Base-by-base conservation (phyloP, 192 early-diverging fungal genomes). In the Glomus cerebriforme region DNA sequence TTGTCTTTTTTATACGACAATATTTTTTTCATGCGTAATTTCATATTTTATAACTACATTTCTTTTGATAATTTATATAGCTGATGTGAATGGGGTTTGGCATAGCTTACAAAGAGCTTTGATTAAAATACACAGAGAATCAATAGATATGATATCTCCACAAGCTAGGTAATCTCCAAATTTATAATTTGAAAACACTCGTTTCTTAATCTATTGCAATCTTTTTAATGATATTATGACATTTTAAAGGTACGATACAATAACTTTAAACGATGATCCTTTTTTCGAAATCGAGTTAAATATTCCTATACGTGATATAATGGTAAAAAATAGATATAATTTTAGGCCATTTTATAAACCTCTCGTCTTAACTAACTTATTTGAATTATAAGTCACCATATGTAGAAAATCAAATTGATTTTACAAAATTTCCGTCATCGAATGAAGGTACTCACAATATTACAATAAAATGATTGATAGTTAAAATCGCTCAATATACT, bases 11-110 rank as follows among this genome's bases (percentile, higher is more conserved):
- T 19, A 1, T 72, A 39, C 3, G 19, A n/a, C n/a, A n/a, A n/a
- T n/a, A n/a, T 19, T 6, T 62, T 60, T 59, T 15, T 37, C 0
- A 8, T n/a, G 10, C 35, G 17, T 26, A 34, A 66, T 68, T 29
- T 27, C 27, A 22, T 31, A 24, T 17, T 17, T 72, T 49, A 60
- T 32, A 29, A 35, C 10, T 43, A 32, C 27, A 8, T 19, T n/a
- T 29, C 9, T 31, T 45, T 39, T 17, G n/a, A 19, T 15, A 26
- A 17, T 8, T 72, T 64, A 24, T 13, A 26, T 69, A 87, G 86
- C 75, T n/a, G 86, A 87, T 67, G 84, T 85, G n/a, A 87, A 81
- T 49, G 80, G 64, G 64, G 79, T 80, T 9, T 87, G 84, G 84
- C 62, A 71, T 13, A 75, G 71, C 4, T 35, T 87, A 4, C 81